These are phyloP conservation scores for Kazachstania kunashirensis DNA, from an alignment of 805 yeast genomes.

Conservation along the genomic window DNA sequence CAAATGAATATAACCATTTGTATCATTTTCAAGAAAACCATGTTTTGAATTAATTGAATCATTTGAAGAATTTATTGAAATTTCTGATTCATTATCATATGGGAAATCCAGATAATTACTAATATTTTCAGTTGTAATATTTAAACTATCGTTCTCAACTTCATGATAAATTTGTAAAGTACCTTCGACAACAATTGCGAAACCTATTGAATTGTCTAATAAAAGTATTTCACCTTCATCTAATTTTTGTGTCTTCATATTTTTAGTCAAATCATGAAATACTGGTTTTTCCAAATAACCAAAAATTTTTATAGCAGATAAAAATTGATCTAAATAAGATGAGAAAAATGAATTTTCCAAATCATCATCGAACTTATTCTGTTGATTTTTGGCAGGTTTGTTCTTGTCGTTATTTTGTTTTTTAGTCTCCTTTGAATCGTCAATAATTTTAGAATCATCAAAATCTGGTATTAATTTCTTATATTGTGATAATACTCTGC, in stretches of 20 bases:
- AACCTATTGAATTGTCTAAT: slow-evolving; percentile 69
- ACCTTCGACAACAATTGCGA: slow-evolving; percentile 90
- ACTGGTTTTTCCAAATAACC: slow-evolving; percentile 88
- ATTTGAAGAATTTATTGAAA: neutral
- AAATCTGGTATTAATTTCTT: slow-evolving; percentile 17
- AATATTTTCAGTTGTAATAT: too few relatives aligned
- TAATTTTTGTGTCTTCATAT: slow-evolving; percentile 80
- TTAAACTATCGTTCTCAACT: slow-evolving; percentile 28
- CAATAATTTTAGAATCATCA: neutral
- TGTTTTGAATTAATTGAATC: neutral
- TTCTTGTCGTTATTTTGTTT: neutral
- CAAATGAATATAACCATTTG: slow-evolving; percentile 13
- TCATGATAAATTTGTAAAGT: slow-evolving; percentile 67
- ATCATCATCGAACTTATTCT: neutral
- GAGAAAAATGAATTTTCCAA: slow-evolving; percentile 18
- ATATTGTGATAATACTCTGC: slow-evolving; percentile 20
- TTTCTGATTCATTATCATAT: neutral
- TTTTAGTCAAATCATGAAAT: slow-evolving; percentile 84
- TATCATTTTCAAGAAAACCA: neutral
- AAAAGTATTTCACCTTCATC: slow-evolving; percentile 67
- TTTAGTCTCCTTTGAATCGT: neutral
- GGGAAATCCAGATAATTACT: neutral
- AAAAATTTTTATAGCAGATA: slow-evolving; percentile 84
- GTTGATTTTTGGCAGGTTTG: too few relatives aligned
- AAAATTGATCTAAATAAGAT: slow-evolving; percentile 77